Percentiles rank a stretch among this genome's conserved stretches.
Conservation (phyloP, 768 basidiomycete species). For the Coprinopsis strossmayeri region DNA sequence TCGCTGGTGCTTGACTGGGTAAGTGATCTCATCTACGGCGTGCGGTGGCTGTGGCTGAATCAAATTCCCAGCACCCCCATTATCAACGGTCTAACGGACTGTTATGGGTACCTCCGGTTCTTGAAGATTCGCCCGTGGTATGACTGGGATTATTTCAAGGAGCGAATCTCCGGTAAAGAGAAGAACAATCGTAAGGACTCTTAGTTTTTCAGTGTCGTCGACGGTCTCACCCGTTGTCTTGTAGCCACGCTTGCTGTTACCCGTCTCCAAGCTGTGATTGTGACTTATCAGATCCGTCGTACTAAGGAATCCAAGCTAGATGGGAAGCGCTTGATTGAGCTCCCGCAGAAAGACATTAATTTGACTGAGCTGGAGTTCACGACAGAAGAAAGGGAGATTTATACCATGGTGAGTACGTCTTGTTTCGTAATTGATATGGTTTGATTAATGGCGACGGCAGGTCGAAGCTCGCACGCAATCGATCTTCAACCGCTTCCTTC, state of each 20-base stretch:
- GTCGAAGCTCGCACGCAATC: conserved; percentile 50
- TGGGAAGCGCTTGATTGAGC: conserved; percentile 60
- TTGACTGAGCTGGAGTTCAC: conserved; percentile 51
- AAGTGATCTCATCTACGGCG: conserved; percentile 12
- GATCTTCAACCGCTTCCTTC: conserved; percentile 56
- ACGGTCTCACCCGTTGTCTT: not conserved
- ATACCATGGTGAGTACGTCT: conserved; percentile 35
- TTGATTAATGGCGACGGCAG: conserved; percentile 18
- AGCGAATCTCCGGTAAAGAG: conserved; percentile 32
- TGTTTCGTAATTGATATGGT: not conserved
- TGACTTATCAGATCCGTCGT: conserved; percentile 48
- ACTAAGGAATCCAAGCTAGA: conserved; percentile 59
- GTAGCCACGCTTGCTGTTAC: conserved; percentile 46
- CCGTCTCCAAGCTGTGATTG: conserved; percentile 54
- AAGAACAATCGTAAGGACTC: conserved; percentile 43
- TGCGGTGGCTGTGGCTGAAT: not conserved
- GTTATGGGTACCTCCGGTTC: conserved; percentile 41
- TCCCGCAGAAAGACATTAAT: conserved; percentile 49
- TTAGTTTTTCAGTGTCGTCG: not conserved
- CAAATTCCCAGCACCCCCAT: conserved; percentile 47
- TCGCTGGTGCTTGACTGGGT: conserved; percentile 68
- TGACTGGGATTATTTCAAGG: conserved; percentile 35
- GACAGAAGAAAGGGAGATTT: conserved; percentile 58
- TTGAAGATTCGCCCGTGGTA: conserved; percentile 41
- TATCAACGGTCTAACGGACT: conserved; percentile 53